These are phyloP conservation scores for Flueggea neowawraea DNA, from an alignment of 441 rosid species.

Conservation along the genomic window DNA sequence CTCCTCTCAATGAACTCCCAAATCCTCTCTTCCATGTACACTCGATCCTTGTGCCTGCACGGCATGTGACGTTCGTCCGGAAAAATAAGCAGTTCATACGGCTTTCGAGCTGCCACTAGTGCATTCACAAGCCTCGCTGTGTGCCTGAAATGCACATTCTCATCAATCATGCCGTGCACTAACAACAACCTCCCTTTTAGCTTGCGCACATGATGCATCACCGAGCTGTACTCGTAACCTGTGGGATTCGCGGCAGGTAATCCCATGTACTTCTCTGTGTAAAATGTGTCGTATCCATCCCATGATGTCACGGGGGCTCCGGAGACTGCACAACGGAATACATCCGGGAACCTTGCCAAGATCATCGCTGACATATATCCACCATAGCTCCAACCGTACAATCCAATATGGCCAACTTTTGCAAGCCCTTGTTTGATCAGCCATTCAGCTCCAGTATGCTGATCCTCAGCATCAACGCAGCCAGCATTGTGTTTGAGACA, in stretches of 20 bases:
- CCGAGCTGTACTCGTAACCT: slow-evolving; percentile 56
- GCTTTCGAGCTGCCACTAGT: slow-evolving; percentile 64
- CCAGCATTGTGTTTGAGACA: slow-evolving; percentile 62
- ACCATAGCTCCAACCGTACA: slow-evolving; percentile 96
- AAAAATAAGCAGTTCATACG: slow-evolving; percentile 74
- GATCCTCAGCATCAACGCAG: slow-evolving; percentile 70
- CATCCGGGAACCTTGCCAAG: slow-evolving; percentile 56
- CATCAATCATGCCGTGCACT: slow-evolving; percentile 96
- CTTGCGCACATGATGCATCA: slow-evolving; percentile 68
- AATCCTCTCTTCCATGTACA: slow-evolving; percentile 92
- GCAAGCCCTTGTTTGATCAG: slow-evolving; percentile 78
- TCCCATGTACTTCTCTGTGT: slow-evolving; percentile 94
- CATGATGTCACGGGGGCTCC: slow-evolving; percentile 98
- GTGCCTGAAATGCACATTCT: slow-evolving; percentile 95
- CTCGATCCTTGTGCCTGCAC: slow-evolving; percentile 51
- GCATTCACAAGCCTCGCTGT: slow-evolving; percentile 88
- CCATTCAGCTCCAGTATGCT: slow-evolving; percentile 80
- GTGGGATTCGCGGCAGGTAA: slow-evolving; percentile 43
- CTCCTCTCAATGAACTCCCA: slow-evolving; percentile 84
- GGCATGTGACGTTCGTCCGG: slow-evolving; percentile 96
- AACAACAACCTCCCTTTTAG: slow-evolving; percentile 64
- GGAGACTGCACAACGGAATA: slow-evolving; percentile 67
- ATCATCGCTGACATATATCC: slow-evolving; percentile 83
- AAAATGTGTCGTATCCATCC: slow-evolving; percentile 95
- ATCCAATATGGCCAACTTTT: slow-evolving; percentile 61